A percentile compares a stretch with the other conserved stretches of the same genome.
These are phyloP conservation scores for Ustilago cynodontis DNA, from an alignment of 1,284 basidiomycete species.

Conservation along the genomic window DNA sequence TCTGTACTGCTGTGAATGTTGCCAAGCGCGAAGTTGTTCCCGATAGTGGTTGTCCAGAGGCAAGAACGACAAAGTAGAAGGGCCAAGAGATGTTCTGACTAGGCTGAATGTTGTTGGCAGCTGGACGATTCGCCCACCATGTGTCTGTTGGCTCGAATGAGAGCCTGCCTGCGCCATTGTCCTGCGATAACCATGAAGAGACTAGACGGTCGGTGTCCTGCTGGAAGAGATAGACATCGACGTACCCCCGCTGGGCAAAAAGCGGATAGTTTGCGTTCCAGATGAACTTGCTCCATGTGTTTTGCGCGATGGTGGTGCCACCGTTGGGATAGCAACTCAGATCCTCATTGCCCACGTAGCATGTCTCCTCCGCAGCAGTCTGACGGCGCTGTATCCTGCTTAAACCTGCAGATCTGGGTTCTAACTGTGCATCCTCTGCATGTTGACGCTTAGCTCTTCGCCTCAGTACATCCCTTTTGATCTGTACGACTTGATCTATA, in stretches of 20 bases:
- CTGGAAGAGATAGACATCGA: conserved; percentile 66
- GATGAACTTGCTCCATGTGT: conserved; percentile 58
- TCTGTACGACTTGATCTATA: conserved; percentile 32
- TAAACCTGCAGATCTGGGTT: neutral
- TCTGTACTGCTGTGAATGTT: conserved; percentile 60
- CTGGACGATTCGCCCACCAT: conserved; percentile 55
- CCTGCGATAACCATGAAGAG: conserved; percentile 55
- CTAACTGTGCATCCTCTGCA: conserved; percentile 5
- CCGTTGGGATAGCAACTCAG: conserved; percentile 63
- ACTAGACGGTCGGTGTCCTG: conserved; percentile 55
- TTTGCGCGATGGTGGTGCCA: conserved; percentile 49
- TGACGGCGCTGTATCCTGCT: conserved; percentile 41
- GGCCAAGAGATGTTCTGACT: conserved; percentile 63
- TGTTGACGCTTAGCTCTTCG: conserved; percentile 1
- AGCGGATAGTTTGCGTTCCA: conserved; percentile 64
- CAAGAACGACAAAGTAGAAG: conserved; percentile 64
- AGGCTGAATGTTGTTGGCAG: conserved; percentile 54
- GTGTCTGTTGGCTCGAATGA: conserved; percentile 58
- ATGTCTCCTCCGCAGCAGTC: conserved; percentile 48
- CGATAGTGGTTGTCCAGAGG: conserved; percentile 35
- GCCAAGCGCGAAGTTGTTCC: conserved; percentile 53
- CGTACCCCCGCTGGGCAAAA: conserved; percentile 54
- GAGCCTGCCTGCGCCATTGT: conserved; percentile 55
- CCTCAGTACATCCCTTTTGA: conserved; percentile 35
- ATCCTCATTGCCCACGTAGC: conserved; percentile 60